These are phyloP conservation scores for Sclerotiophoma versabilis DNA, from an alignment of 2,329 filamentous ascomycete species.

Conservation along the genomic window DNA sequence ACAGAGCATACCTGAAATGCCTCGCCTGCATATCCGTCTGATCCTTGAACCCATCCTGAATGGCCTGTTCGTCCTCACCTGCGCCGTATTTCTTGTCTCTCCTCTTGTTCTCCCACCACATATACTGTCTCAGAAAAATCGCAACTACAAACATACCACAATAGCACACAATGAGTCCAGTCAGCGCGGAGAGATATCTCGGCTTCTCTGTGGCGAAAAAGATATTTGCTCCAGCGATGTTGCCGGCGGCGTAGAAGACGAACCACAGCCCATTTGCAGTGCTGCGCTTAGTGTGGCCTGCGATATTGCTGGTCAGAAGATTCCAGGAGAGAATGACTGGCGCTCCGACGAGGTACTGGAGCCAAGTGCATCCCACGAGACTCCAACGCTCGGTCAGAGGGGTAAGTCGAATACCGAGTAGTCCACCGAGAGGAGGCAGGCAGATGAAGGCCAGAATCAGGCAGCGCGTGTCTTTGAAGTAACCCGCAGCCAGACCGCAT, in stretches of 20 bases:
- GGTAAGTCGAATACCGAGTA: conserved; percentile 60
- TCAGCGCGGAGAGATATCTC: conserved; percentile 55
- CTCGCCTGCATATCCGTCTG: conserved; percentile 43
- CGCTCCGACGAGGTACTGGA: conserved; percentile 59
- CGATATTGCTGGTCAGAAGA: conserved; percentile 52
- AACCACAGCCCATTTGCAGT: conserved; percentile 60
- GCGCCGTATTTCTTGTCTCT: conserved; percentile 37
- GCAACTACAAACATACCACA: conserved; percentile 51
- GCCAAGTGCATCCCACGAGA: conserved; percentile 62
- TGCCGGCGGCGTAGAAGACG: conserved; percentile 57
- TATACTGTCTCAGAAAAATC: conserved; percentile 34
- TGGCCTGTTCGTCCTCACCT: conserved; percentile 40
- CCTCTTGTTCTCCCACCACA: conserved; percentile 45
- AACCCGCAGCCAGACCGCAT: conserved; percentile 44
- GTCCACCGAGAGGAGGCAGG: conserved; percentile 57
- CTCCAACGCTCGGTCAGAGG: conserved; percentile 55
- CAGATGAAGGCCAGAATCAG: conserved; percentile 49
- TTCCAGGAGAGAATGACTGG: conserved; percentile 62
- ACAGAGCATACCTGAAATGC: conserved; percentile 47
- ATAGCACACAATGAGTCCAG: conserved; percentile 54
- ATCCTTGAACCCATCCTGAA: conserved; percentile 46
- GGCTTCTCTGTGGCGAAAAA: conserved; percentile 56
- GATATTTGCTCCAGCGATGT: conserved; percentile 58
- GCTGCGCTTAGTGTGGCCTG: conserved; percentile 61
- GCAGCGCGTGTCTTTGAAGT: conserved; percentile 41